A percentile compares a stretch with the other conserved stretches of the same genome.
Conservation (phyloP, 106 monocot genomes). For the Dendrobium chrysotoxum region DNA sequence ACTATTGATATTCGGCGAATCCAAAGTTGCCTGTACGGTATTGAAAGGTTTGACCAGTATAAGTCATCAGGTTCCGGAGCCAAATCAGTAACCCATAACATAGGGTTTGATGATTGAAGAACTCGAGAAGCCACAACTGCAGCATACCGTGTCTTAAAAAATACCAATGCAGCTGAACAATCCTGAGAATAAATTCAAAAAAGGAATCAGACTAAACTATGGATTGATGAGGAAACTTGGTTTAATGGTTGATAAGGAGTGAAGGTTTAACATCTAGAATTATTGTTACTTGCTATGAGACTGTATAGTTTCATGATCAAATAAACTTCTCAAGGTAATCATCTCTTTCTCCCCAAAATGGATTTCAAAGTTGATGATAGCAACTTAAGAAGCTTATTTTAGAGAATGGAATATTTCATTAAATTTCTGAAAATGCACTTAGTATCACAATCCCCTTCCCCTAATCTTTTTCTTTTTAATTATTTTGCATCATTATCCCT, state of each 20-base stretch:
- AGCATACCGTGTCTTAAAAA: constrained; percentile 88
- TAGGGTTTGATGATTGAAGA: constrained; percentile 82
- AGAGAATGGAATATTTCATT: background rate
- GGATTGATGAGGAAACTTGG: background rate
- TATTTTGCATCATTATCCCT: background rate
- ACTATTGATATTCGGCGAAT: constrained; percentile 53
- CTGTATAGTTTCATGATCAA: background rate
- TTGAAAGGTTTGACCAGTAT: constrained; percentile 88
- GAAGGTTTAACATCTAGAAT: background rate
- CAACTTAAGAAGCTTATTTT: background rate
- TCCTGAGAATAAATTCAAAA: constrained; percentile 33
- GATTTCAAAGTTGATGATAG: background rate
- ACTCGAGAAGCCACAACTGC: constrained; percentile 66
- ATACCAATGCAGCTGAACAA: constrained; percentile 81
- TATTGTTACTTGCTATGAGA: background rate
- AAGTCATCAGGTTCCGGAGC: constrained; percentile 91
- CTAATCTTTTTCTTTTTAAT: background rate
- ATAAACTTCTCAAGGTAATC: background rate
- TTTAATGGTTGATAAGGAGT: background rate
- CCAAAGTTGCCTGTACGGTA: constrained; percentile 77
- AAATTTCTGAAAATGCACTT: background rate
- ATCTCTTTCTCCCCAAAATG: background rate
- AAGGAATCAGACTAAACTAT: background rate
- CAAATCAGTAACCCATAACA: constrained; percentile 75
- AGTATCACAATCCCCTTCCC: background rate